These are phyloP conservation scores for Hibiscus tridactylites DNA, from an alignment of 345 rosid species.

Conservation along the genomic window DNA sequence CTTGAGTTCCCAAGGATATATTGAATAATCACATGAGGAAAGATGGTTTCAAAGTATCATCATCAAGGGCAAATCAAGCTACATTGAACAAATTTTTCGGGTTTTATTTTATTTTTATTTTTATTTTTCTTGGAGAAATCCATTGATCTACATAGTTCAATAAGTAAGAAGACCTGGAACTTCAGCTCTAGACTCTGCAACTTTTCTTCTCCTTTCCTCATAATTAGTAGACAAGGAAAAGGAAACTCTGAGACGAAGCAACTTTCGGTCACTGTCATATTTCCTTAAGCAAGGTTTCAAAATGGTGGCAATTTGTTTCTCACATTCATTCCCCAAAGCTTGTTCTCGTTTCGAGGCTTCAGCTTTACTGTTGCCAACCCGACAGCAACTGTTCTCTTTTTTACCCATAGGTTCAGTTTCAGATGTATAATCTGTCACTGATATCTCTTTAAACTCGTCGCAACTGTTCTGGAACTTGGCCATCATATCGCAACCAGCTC, in stretches of 20 bases:
- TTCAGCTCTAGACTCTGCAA: background rate
- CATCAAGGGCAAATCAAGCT: background rate
- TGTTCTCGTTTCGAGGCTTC: conserved; percentile 2
- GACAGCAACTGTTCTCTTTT: background rate
- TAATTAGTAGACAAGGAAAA: conserved; percentile 20
- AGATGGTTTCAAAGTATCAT: background rate
- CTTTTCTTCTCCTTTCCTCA: conserved; percentile 10
- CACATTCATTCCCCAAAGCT: background rate
- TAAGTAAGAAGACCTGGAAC: background rate
- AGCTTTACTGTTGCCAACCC: background rate
- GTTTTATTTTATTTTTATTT: conserved; percentile 1
- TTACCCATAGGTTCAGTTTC: background rate
- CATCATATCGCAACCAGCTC: conserved; percentile 3
- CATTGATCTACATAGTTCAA: background rate
- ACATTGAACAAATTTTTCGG: background rate
- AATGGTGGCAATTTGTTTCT: conserved; percentile 1
- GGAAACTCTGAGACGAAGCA: conserved; percentile 25
- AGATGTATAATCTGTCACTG: background rate
- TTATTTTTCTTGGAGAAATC: background rate
- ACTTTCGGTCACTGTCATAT: conserved; percentile 20
- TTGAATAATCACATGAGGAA: background rate
- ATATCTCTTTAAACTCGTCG: conserved; percentile 9
- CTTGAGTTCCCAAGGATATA: background rate
- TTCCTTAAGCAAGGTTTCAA: conserved; percentile 36
- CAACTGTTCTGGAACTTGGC: background rate